Evolutionary conservation across 495 filamentous ascomycete species (phyloP).

Genomic region (Aspergillus olivimuriae): DNA sequence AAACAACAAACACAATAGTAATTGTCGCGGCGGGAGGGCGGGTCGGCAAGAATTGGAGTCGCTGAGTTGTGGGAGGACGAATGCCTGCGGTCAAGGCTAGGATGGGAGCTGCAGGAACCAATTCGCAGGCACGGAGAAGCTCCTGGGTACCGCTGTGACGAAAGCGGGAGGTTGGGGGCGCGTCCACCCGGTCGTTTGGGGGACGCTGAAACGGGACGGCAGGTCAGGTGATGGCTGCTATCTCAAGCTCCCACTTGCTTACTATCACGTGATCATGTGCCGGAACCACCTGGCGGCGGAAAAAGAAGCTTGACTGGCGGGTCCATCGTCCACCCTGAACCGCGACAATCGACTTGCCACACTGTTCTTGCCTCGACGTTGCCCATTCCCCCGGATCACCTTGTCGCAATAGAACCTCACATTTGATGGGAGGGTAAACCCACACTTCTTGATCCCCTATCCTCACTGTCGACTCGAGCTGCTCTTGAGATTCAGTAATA

Average conservation of each 20-base stretch:
- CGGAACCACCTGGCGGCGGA: background rate
- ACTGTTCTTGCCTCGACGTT: background rate
- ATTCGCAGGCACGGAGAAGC: too few species aligned
- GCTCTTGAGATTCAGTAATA: conserved; percentile 49
- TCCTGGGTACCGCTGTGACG: conserved; percentile 23
- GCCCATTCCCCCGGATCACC: background rate
- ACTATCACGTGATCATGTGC: conserved; percentile 13
- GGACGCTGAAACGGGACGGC: conserved; percentile 22
- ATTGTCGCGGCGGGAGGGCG: background rate
- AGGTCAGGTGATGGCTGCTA: conserved; percentile 13
- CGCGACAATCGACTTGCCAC: too few species aligned
- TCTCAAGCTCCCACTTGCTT: conserved; percentile 1
- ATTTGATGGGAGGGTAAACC: conserved; percentile 19
- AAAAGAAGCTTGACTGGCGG: conserved; percentile 11
- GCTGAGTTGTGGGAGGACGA: too few species aligned
- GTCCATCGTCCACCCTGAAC: background rate
- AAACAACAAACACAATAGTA: background rate
- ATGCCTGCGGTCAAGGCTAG: too few species aligned
- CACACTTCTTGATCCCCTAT: conserved; percentile 9
- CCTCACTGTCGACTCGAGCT: conserved; percentile 20
- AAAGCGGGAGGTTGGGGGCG: conserved; percentile 21
- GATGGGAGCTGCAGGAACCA: too few species aligned
- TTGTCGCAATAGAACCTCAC: background rate
- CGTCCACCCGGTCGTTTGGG: conserved; percentile 20
- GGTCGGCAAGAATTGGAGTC: too few species aligned